Percentiles rank a stretch among this genome's conserved stretches.
phyloP scores from a whole-genome alignment of 1,284 basidiomycete genomes.

The Cystobasidium pallidum region DNA sequence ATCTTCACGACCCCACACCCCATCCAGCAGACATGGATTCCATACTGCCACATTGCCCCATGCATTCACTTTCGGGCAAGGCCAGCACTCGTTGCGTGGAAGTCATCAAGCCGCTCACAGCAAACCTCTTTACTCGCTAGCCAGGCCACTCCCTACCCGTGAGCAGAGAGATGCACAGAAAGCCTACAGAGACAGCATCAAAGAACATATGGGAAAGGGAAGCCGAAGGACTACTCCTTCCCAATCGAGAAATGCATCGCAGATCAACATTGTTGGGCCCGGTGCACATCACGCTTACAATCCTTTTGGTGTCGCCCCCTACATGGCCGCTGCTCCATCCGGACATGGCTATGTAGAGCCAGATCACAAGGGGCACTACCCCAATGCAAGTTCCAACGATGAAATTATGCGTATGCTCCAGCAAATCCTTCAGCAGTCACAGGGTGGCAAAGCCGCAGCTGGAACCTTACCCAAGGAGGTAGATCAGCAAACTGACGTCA shows the following conservation, averaged over 20 bases:
- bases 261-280: constrained; percentile 24
- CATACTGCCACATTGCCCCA: neutral
- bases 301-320: neutral
- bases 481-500: neutral
- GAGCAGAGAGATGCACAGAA: constrained; percentile 38
- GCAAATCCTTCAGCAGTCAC: constrained; percentile 12
- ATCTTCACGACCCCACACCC: constrained; percentile 3
- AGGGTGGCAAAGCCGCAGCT: too few species aligned
- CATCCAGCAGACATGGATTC: neutral
- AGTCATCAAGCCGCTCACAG: constrained; percentile 21
- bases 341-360: neutral
- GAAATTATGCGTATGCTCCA: constrained; percentile 33
- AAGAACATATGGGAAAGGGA: constrained; percentile 1
- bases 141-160: constrained; percentile 35
- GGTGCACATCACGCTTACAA: constrained; percentile 33
- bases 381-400: constrained; percentile 10
- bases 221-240: neutral
- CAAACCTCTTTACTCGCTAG: constrained; percentile 39
- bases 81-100: neutral
- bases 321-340: neutral
- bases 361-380: neutral
- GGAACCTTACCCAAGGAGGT: neutral
- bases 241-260: neutral
- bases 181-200: constrained; percentile 27
- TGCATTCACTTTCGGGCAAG: neutral